Base-by-base conservation (phyloP, 352 stramenopile genomes). In the Phytophthora sp. region DNA sequence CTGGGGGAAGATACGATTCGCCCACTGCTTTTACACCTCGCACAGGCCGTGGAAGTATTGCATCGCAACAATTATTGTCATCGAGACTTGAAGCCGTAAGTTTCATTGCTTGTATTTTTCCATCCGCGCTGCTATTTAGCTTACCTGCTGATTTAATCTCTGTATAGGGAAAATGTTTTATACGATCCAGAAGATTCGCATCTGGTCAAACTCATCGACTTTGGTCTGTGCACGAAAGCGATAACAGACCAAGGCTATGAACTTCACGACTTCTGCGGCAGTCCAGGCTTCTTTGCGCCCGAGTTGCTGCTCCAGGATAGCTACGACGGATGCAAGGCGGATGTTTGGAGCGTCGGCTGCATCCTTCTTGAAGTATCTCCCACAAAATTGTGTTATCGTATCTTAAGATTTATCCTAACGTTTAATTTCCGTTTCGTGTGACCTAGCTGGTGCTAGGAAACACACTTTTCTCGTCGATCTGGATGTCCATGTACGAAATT, bases 271-370 rank as follows among this genome's bases (percentile, higher is more conserved):
- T 95, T 95, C 49, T 95, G 87, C 57, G 87, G 87, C 13, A 90
- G 79, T 38, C 80, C 84, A 7, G 89, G 89, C 15, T 96, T 96
- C 54, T 96, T 96, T 45, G 88, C 88, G 0, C 89, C 89, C 0
- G 89, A 96, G 47, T 86, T 96, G 46, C 66, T 94, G 21, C 54
- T 91, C 0, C 55, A 75, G 0, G 76, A 88, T 9, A 63, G 57
- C 21, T 94, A 96, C 55, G 84, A 93, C 27, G 86, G 85, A 35
- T 62, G 77, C 27, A 90, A 88, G 45, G 88, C 84, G 9, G 90
- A 97, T 41, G 67, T 95, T 18, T 97, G 90, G 90, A 94, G 82
- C 35, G 55, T 96, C 16, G 89, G 88, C 2, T 96, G 86, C 63
- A 92, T 97, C 15, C 56, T 96, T 7, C 72, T 97, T 13, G 90